Conservation (phyloP, 768 basidiomycete species). For the Kwoniella shandongensis region DNA sequence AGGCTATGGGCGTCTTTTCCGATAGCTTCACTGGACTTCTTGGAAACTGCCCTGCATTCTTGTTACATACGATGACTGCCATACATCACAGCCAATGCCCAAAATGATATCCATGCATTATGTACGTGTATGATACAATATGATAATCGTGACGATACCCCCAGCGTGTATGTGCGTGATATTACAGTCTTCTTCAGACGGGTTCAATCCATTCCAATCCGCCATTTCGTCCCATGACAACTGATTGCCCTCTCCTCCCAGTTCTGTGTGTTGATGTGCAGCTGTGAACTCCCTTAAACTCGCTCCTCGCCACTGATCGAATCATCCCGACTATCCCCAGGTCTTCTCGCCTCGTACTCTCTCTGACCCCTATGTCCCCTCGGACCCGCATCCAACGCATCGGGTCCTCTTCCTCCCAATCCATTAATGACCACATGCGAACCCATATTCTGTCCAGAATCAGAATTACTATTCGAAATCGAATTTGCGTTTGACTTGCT, state of each 20-base stretch:
- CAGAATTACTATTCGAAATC: constrained; percentile 13
- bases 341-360: constrained; percentile 45
- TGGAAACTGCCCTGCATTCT: too few species aligned
- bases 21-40: too few species aligned
- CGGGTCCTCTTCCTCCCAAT: constrained; percentile 27
- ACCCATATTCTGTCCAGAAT: constrained; percentile 1
- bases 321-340: constrained; percentile 27
- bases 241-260: too few species aligned
- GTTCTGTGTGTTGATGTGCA: too few species aligned
- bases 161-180: too few species aligned
- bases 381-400: constrained; percentile 39
- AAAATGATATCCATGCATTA: neutral
- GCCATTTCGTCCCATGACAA: too few species aligned
- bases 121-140: neutral
- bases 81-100: too few species aligned
- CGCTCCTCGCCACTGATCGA: neutral
- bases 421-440: neutral
- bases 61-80: too few species aligned
- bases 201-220: too few species aligned
- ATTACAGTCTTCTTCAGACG: too few species aligned
- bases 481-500: constrained; percentile 6
- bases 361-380: constrained; percentile 33
- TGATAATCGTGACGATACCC: neutral
- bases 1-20: too few species aligned
- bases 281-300: too few species aligned